Base-by-base conservation (phyloP, 345 rosid genomes). In the Geranium rotundifolium region DNA sequence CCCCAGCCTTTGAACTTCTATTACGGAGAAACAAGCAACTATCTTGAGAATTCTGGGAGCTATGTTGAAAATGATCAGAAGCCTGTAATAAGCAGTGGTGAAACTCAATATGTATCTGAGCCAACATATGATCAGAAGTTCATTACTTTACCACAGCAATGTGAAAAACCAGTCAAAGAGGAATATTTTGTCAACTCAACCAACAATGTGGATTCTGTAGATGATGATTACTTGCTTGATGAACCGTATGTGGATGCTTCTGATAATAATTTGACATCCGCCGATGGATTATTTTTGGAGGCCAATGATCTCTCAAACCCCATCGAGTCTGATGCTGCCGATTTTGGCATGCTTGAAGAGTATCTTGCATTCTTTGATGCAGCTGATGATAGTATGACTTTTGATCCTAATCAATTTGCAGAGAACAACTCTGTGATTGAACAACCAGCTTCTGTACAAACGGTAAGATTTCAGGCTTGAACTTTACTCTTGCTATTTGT, bases 361-460 rank as follows among this genome's bases (percentile, higher is more conserved):
- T 93, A 82, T 64, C 84, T 93, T 58, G 81, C 74, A 56, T 85
- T 84, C 76, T 78, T 68, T 34, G 92, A 88, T 76, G 85, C 80
- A 56, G 75, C 67, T 75, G 88, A 76, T 58, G 87, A 74, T 20
- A 67, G 57, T 62, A 58, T 77, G 76, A 68, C 74, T 71, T 82
- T 81, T 56, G 96, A 87, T 81, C 77, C 79, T 63, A 79, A 83
- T 64, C 80, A 76, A 65, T 64, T 76, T 7, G 74, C 68, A 82
- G 68, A 58, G 71, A 66, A 60, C 82, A 65, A 62, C 56, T 20
- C 34, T 64, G 57, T 62, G 69, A 50, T 71, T 54, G 70, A 75
- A 27, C 83, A 59, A 61, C 71, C 54, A 41, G 37, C 66, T 12
- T 63, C 62, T 18, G 31, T 61, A 31, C 69, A 65, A 49, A 65